These are phyloP conservation scores for Gossypium turneri DNA, from an alignment of 345 rosid species.

Conservation along the genomic window DNA sequence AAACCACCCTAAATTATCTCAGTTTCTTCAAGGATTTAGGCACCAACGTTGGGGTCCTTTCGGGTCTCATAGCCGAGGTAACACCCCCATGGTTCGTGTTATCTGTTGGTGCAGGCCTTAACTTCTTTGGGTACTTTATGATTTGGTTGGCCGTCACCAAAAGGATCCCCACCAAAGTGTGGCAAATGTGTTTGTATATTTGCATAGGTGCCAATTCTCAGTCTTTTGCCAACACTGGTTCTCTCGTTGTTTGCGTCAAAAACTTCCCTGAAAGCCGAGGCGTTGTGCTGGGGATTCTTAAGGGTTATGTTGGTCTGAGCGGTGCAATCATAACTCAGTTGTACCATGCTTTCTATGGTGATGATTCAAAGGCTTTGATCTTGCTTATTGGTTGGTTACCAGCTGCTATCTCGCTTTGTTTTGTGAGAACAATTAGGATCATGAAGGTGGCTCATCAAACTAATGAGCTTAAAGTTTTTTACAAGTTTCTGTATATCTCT, in stretches of 20 bases:
- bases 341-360: constrained; percentile 41
- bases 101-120: constrained; percentile 42
- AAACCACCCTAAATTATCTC: constrained; percentile 51
- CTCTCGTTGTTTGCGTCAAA: constrained; percentile 55
- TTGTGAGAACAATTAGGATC: constrained; percentile 38
- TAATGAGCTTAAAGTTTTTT: constrained; percentile 51
- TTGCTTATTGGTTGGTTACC: constrained; percentile 60
- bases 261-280: constrained; percentile 66
- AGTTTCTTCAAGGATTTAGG: constrained; percentile 69
- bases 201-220: constrained; percentile 62
- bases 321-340: constrained; percentile 58
- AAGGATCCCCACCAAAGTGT: constrained; percentile 31
- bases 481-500: constrained; percentile 46
- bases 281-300: constrained; percentile 49
- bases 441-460: constrained; percentile 40
- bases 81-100: constrained; percentile 67
- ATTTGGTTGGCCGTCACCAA: constrained; percentile 56
- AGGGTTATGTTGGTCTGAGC: constrained; percentile 51
- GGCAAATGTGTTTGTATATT: constrained; percentile 69
- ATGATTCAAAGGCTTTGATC: constrained; percentile 37
- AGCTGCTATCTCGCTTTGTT: constrained; percentile 43
- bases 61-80: constrained; percentile 63
- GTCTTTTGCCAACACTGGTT: constrained; percentile 54
- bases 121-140: constrained; percentile 69
- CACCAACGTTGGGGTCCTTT: constrained; percentile 44